phyloP scores from a whole-genome alignment of 805 yeast species.

The Candida maris region DNA sequence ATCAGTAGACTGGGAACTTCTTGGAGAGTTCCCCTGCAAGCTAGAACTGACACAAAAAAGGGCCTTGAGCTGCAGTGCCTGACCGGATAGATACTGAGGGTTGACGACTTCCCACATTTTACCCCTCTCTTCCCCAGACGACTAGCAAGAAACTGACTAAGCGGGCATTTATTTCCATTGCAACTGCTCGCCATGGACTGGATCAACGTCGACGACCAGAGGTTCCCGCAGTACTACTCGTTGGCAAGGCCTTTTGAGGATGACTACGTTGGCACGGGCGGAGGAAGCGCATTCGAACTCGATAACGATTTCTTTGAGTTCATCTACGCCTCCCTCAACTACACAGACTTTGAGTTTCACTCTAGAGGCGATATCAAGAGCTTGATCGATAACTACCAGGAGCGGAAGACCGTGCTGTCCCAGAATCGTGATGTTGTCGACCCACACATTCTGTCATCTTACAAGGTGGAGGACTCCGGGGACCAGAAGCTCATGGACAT shows the following conservation, averaged over 20 bases:
- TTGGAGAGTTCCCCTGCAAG: too few relatives aligned
- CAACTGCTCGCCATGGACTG: too few relatives aligned
- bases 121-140: too few relatives aligned
- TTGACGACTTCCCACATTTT: too few relatives aligned
- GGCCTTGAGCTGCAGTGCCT: too few relatives aligned
- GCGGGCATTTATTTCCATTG: too few relatives aligned
- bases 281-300: constrained; percentile 17
- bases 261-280: constrained; percentile 12
- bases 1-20: too few relatives aligned
- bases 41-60: too few relatives aligned
- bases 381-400: constrained; percentile 12
- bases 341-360: constrained; percentile 12
- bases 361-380: constrained; percentile 11
- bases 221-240: constrained; percentile 7
- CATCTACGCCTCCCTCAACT: constrained; percentile 16
- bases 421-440: constrained; percentile 8
- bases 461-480: constrained; percentile 5
- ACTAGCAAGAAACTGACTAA: too few relatives aligned
- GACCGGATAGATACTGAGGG: too few relatives aligned
- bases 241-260: constrained; percentile 12
- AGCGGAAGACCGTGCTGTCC: constrained; percentile 9
- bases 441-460: constrained; percentile 6
- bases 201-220: constrained; percentile 5
- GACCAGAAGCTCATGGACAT: constrained; percentile 21
- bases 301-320: constrained; percentile 24